Conservation (phyloP, 306 rosid genomes). For the Delonix regia region DNA sequence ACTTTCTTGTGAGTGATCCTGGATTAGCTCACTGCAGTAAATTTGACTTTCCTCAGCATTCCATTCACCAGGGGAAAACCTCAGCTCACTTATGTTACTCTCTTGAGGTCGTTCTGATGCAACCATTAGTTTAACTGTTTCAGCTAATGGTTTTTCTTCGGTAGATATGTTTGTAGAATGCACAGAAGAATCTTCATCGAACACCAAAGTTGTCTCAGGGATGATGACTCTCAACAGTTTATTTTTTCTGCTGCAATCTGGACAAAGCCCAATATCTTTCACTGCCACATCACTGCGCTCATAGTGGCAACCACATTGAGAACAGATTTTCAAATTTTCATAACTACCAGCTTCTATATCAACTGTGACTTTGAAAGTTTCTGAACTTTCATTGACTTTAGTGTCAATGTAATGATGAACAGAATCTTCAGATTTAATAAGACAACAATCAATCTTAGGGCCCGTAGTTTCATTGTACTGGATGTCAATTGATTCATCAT, state of each 20-base stretch:
- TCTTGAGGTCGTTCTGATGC: conserved; percentile 44
- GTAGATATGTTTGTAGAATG: conserved; percentile 6
- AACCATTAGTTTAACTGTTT: conserved; percentile 31
- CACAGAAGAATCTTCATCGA: conserved; percentile 43
- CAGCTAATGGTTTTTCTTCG: conserved; percentile 47
- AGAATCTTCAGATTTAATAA: conserved; percentile 43
- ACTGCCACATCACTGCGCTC: conserved; percentile 43
- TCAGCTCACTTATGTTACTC: conserved; percentile 41
- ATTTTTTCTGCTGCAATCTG: conserved; percentile 59
- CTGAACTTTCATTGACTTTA: conserved; percentile 47
- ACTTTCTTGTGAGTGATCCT: conserved; percentile 44
- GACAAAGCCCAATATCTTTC: conserved; percentile 49
- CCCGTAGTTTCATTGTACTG: conserved; percentile 38
- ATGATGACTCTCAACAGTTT: conserved; percentile 39
- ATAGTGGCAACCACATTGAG: conserved; percentile 60
- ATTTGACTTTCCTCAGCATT: conserved; percentile 49
- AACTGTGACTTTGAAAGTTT: conserved; percentile 46
- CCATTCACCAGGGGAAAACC: conserved; percentile 43
- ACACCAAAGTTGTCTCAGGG: conserved; percentile 44
- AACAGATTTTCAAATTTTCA: conserved; percentile 53
- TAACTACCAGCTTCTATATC: conserved; percentile 46
- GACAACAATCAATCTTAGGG: conserved; percentile 39
- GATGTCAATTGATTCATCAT: conserved; percentile 40
- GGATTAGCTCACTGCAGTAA: conserved; percentile 45
- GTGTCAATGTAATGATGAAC: conserved; percentile 28